These are phyloP conservation scores for Diplodia seriata DNA, from an alignment of 2,329 filamentous ascomycete genomes.

Conservation along the genomic window DNA sequence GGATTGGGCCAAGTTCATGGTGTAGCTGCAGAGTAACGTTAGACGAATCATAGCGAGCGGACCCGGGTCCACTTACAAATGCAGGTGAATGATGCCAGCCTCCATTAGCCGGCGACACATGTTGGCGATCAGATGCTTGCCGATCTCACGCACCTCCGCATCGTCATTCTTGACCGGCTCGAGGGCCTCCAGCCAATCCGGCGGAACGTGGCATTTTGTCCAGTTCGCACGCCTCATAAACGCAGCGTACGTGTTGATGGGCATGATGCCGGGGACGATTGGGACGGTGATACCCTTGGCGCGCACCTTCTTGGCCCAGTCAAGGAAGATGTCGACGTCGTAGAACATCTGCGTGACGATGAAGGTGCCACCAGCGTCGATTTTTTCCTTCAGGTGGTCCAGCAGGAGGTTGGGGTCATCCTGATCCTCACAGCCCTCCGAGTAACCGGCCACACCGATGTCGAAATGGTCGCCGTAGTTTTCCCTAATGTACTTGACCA, in stretches of 20 bases:
- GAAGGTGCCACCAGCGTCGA: slow-evolving; percentile 91
- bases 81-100: slow-evolving; percentile 83
- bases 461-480: slow-evolving; percentile 91
- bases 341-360: slow-evolving; percentile 99
- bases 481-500: slow-evolving; percentile 82
- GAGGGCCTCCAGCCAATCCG: slow-evolving; percentile 78
- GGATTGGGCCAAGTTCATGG: slow-evolving; percentile 96
- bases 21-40: slow-evolving; percentile 66
- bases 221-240: slow-evolving; percentile 90
- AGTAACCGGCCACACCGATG: slow-evolving; percentile 93
- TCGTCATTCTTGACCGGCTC: slow-evolving; percentile 98
- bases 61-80: slow-evolving; percentile 67
- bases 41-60: slow-evolving; percentile 24
- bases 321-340: slow-evolving; percentile 91
- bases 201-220: slow-evolving; percentile 84
- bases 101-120: slow-evolving; percentile 88
- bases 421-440: slow-evolving; percentile 94
- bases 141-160: slow-evolving; percentile 86
- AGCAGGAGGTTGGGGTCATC: slow-evolving; percentile 83
- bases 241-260: slow-evolving; percentile 92
- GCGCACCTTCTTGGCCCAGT: slow-evolving; percentile 87
- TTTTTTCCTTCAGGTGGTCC: slow-evolving; percentile 94
- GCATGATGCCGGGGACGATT: slow-evolving; percentile 88
- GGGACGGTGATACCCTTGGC: slow-evolving; percentile 82
- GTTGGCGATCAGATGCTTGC: slow-evolving; percentile 83